Evolutionary conservation across 2,329 filamentous ascomycete species (phyloP).

Genomic region (Ascochyta clinopodiicola): DNA sequence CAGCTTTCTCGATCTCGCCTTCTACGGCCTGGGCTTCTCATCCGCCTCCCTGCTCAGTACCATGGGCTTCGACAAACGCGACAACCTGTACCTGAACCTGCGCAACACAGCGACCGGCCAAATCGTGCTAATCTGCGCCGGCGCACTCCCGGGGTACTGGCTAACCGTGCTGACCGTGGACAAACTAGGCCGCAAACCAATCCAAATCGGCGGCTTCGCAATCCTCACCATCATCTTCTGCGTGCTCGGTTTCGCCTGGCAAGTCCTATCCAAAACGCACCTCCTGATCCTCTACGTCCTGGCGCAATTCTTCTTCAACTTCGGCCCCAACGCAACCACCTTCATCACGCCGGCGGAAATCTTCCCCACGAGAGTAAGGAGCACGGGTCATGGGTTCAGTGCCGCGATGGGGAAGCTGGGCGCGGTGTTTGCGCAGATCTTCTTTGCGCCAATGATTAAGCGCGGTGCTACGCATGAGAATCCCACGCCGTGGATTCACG

Average conservation of each 20-base stretch:
- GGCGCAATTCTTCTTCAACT: slow-evolving; percentile 62
- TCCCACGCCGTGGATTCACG: slow-evolving; percentile 70
- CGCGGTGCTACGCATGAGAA: slow-evolving; percentile 60
- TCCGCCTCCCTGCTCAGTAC: slow-evolving; percentile 73
- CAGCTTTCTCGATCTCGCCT: slow-evolving; percentile 66
- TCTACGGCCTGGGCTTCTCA: slow-evolving; percentile 70
- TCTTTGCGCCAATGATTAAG: slow-evolving; percentile 58
- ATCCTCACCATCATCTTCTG: slow-evolving; percentile 58
- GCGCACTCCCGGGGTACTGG: slow-evolving; percentile 84
- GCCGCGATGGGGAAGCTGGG: slow-evolving; percentile 58
- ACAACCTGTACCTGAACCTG: slow-evolving; percentile 70
- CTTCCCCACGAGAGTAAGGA: slow-evolving; percentile 58
- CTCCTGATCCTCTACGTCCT: slow-evolving; percentile 57
- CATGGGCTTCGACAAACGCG: slow-evolving; percentile 73
- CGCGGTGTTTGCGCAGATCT: slow-evolving; percentile 58
- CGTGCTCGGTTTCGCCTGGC: slow-evolving; percentile 58
- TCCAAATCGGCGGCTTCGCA: slow-evolving; percentile 66
- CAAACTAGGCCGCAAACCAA: slow-evolving; percentile 76
- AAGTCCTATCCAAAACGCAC: slow-evolving; percentile 51
- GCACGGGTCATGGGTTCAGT: slow-evolving; percentile 57
- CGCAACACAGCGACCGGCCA: slow-evolving; percentile 80
- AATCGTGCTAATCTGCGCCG: slow-evolving; percentile 78
- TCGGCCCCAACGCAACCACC: slow-evolving; percentile 59
- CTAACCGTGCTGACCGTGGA: slow-evolving; percentile 77
- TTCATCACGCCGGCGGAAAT: slow-evolving; percentile 61